These are phyloP conservation scores for Monilinia laxa DNA, from an alignment of 2,329 filamentous ascomycete species.

Conservation along the genomic window DNA sequence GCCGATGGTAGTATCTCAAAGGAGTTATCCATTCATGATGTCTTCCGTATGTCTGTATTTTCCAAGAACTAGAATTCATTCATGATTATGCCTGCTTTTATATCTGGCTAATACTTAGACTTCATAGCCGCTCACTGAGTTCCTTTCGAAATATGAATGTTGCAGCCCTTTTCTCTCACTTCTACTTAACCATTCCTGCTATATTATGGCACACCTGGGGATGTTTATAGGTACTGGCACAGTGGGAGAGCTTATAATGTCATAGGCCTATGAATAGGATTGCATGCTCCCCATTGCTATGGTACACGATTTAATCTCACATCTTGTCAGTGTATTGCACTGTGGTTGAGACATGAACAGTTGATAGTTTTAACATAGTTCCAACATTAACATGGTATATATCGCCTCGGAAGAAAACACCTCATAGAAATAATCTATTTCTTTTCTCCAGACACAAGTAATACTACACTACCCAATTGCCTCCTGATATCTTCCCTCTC, in stretches of 20 bases:
- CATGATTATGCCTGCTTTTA: no score
- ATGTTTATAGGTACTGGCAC: background rate
- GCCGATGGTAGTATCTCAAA: background rate
- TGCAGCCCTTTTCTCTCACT: background rate
- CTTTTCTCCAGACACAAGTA: slow-evolving; percentile 66
- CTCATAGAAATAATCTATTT: background rate
- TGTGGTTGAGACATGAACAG: background rate
- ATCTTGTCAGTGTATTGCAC: background rate
- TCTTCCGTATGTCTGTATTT: background rate
- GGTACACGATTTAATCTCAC: background rate
- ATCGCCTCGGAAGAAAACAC: slow-evolving; percentile 20
- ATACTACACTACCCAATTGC: slow-evolving; percentile 82
- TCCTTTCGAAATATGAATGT: background rate
- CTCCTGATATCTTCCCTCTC: slow-evolving; percentile 84
- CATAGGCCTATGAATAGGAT: background rate
- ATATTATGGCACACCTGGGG: background rate
- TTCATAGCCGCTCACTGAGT: background rate
- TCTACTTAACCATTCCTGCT: background rate
- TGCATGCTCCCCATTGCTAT: background rate
- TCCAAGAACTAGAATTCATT: no score
- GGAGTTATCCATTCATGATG: background rate
- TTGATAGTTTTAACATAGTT: background rate
- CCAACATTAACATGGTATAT: background rate
- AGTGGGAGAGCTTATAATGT: background rate
- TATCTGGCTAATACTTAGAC: no score